Conservation (phyloP, 208 protist species). For the Acanthamoeba royreba region DNA sequence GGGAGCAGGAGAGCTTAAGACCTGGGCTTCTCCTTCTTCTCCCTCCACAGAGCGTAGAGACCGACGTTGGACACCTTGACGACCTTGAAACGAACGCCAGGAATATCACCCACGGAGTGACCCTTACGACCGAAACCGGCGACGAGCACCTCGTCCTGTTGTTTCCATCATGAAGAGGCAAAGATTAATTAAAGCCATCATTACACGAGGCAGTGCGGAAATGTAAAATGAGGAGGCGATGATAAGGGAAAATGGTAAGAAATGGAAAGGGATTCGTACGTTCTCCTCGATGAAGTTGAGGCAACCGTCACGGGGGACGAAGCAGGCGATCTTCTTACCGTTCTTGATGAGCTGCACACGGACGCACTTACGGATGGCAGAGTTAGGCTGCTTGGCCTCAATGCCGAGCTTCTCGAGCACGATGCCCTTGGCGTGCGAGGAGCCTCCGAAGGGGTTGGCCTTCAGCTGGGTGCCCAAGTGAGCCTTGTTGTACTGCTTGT, state of each 20-base stretch:
- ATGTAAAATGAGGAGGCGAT: no score
- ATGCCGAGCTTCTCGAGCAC: slow-evolving; percentile 99
- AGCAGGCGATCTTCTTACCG: slow-evolving; percentile 99
- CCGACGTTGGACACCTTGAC: no score
- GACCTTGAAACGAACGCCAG: no score
- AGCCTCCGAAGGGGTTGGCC: slow-evolving; percentile 96
- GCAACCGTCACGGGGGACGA: slow-evolving; percentile 99
- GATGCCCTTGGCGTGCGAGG: slow-evolving; percentile 98
- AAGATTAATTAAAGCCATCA: no score
- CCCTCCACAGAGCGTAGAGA: no score
- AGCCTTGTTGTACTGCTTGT: slow-evolving; percentile 97
- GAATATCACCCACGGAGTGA: no score
- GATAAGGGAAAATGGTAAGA: background rate
- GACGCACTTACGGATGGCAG: slow-evolving; percentile 99
- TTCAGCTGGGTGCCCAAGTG: slow-evolving; percentile 94
- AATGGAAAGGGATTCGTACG: slow-evolving; percentile 66
- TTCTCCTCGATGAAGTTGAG: slow-evolving; percentile 99
- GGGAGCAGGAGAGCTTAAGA: no score
- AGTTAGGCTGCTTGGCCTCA: slow-evolving; percentile 99
- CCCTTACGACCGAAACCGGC: no score
- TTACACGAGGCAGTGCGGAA: no score
- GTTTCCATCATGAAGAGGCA: no score
- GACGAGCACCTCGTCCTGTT: no score
- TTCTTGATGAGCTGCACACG: slow-evolving; percentile 99
- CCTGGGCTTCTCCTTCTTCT: no score